Base-by-base conservation (phyloP, 179 eudicot species). In the Pouteria campechiana region DNA sequence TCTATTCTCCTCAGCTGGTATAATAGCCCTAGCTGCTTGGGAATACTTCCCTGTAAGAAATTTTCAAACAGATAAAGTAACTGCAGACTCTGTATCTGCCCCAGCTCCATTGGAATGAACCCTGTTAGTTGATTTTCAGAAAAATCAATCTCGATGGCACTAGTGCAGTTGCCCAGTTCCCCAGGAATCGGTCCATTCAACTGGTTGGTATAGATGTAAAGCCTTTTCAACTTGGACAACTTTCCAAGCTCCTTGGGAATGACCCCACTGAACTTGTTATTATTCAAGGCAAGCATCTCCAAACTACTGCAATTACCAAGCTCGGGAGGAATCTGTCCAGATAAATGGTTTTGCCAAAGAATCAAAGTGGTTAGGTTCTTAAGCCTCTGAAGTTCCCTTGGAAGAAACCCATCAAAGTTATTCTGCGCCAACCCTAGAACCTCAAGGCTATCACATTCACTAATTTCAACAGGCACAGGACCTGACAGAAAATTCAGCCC, bases 1-100 rank as follows among this genome's bases (percentile, higher is more conserved):
- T 74, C 80, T 30, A 74, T 25, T 6, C 45, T 65, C 29, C 23
- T 17, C 44, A 74, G 50, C 49, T 55, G 58, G 34, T 34, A 50
- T 45, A 69, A 37, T 44, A 58, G 33, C 24, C 67, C 63, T 39
- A 74, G 64, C 64, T 65, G 73, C 29, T 19, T 19, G 0, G 80
- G 80, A 47, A 74, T 74, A 12, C 51, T 44, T 23, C 76, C 80
- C 36, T 61, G 52, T 6, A 74, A 59, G 30, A 46, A 48, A 49
- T 74, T 74, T 37, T 74, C 80, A 18, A 74, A 74, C 30, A 74
- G 76, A 44, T 69, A 68, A 45, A 74, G 75, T 56, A 74, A 59
- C 5, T 17, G 44, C 21, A 74, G 76, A 36, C 44, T 43, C 10
- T 67, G 41, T 41, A 74, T 50, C 22, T 38, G 60, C 1, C 61